Evolutionary conservation across 2,329 filamentous ascomycete species (phyloP).

Genomic region (Fusarium nanum): DNA sequence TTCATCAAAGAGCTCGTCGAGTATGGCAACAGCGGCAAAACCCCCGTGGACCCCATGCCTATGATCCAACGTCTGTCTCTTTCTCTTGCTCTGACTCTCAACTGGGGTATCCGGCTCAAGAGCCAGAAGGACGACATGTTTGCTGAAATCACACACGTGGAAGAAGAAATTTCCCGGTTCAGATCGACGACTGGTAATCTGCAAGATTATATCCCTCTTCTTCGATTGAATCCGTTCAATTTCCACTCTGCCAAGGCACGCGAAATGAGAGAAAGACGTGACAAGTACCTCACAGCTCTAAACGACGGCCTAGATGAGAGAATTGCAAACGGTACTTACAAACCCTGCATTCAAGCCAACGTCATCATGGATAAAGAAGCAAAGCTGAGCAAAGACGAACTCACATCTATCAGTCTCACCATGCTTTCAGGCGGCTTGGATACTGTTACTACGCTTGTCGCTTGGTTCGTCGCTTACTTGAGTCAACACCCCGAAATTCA

Average conservation of each 20-base stretch:
- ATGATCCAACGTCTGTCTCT: conserved; percentile 74
- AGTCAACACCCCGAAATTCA: conserved; percentile 71
- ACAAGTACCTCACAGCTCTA: conserved; percentile 68
- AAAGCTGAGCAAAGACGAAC: conserved; percentile 70
- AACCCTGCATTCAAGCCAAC: conserved; percentile 75
- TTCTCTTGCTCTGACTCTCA: conserved; percentile 71
- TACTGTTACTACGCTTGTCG: conserved; percentile 73
- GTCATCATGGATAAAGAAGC: conserved; percentile 73
- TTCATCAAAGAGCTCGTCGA: conserved; percentile 71
- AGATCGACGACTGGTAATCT: conserved; percentile 70
- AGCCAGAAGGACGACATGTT: conserved; percentile 70
- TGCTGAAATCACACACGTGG: conserved; percentile 71
- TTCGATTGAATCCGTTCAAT: conserved; percentile 71
- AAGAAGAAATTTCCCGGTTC: conserved; percentile 70
- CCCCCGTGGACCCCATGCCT: conserved; percentile 72
- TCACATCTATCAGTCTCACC: conserved; percentile 73
- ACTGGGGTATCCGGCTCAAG: conserved; percentile 72
- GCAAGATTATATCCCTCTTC: conserved; percentile 70
- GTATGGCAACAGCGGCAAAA: conserved; percentile 65
- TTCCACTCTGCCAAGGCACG: conserved; percentile 67
- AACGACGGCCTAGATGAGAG: conserved; percentile 69
- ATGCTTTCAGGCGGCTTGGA: conserved; percentile 76
- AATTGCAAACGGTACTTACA: conserved; percentile 69
- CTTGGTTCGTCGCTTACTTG: conserved; percentile 72
- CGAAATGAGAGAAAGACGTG: conserved; percentile 69